Evolutionary conservation across 2,329 filamentous ascomycete genomes (phyloP), one percentile per base, ranked within the genome.

Genomic region (Aspergillus puulaauensis): DNA sequence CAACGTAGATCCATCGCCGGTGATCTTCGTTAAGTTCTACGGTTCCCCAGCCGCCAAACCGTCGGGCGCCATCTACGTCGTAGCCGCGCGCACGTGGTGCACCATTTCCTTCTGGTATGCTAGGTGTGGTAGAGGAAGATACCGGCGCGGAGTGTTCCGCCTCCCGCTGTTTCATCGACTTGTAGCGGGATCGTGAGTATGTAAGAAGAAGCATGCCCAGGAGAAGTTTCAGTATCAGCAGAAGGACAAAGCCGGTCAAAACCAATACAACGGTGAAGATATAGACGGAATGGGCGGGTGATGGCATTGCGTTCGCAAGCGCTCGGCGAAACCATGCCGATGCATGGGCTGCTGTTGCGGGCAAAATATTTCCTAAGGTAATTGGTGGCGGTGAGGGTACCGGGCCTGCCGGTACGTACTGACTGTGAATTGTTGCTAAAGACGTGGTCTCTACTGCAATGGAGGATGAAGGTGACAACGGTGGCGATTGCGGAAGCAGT

Each of bases 1-100:
- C 95, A 4, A 86, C 86, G 70, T 96, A 96, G 17, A 99, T 91
- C 86, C 90, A 90, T 54, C 88, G 81, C 63, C 90, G 82, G 70
- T 93, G 88, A 47, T 97, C 93, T 39, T 98, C 93, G 27, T 90
- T 90, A 0, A 98, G 86, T 70, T 98, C 95, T 0, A 96, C 87
- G 1, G 90, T 85, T 0, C 91, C 93, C 78, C 88, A 96, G 0
- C 90, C 90, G 0, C 93, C 93, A 2, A 91, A 79, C 1, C 93
- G 81, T 67, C 87, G 88, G 0, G 90, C 90, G 0, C 90, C 91
- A 4, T 88, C 85, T 0, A 90, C 87, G 12, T 86, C 43, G 76
- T 81, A 59, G 76, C 77, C 65, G 82, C 85, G 66, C 1, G 64
- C 60, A 4, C 64, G 67, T 9, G 64, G 56, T 1, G 11, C 74